Evolutionary conservation across 345 rosid species (phyloP).

Genomic region (Cardamine resedifolia): DNA sequence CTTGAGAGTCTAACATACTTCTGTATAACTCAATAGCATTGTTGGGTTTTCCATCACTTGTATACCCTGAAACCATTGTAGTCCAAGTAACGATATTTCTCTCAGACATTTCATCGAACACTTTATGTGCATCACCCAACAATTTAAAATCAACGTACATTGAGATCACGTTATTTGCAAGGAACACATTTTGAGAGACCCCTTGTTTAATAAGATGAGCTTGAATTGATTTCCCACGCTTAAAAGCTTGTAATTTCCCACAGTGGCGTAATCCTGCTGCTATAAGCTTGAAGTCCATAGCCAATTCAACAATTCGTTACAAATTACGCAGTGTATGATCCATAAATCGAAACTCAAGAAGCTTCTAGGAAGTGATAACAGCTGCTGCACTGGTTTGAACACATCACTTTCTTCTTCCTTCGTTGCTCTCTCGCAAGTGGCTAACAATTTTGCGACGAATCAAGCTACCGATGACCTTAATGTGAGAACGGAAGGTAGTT

Average conservation of each 20-base stretch:
- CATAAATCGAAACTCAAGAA: not conserved
- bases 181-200: conserved; percentile 37
- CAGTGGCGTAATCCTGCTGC: conserved; percentile 56
- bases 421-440: not conserved
- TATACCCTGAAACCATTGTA: conserved; percentile 54
- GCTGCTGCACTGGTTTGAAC: not conserved
- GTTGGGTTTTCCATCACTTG: conserved; percentile 43
- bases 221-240: conserved; percentile 51
- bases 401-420: not conserved
- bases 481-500: not conserved
- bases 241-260: conserved; percentile 46
- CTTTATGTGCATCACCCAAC: conserved; percentile 42
- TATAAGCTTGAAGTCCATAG: conserved; percentile 49
- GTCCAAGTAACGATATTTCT: conserved; percentile 71
- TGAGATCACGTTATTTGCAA: conserved; percentile 54
- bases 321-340: not conserved
- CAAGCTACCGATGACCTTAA: not conserved
- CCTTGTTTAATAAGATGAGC: conserved; percentile 47
- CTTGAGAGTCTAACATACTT: conserved; percentile 44
- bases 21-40: conserved; percentile 45
- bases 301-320: not conserved
- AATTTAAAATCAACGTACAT: conserved; percentile 42
- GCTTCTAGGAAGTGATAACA: not conserved
- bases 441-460: not conserved
- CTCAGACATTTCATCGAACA: conserved; percentile 64